Evolutionary conservation across 805 yeast genomes (phyloP).

Genomic region (Tetrapisispora arboricola): DNA sequence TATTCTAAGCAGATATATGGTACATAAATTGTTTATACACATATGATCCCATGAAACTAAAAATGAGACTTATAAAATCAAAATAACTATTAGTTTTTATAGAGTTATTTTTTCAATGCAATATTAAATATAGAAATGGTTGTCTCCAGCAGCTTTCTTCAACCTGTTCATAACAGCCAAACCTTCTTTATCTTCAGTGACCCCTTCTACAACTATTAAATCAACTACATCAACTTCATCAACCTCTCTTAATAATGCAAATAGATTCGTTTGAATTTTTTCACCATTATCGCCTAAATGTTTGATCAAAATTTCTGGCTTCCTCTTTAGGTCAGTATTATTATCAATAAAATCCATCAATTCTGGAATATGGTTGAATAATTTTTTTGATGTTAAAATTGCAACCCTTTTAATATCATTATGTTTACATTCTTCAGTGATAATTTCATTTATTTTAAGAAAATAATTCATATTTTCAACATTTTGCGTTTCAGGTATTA

Average conservation of each 20-base stretch:
- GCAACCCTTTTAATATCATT: slow-evolving; percentile 36
- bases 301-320: slow-evolving; percentile 11
- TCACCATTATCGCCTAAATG: slow-evolving; percentile 35
- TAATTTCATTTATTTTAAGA: slow-evolving; percentile 24
- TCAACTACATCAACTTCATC: slow-evolving; percentile 57
- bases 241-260: slow-evolving; percentile 60
- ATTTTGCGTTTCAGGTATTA: slow-evolving; percentile 35
- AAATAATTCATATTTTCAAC: slow-evolving; percentile 5
- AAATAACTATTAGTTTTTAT: too few species aligned
- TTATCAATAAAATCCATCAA: not conserved
- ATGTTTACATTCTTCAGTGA: slow-evolving; percentile 9
- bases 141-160: slow-evolving; percentile 12
- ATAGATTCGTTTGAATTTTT: slow-evolving; percentile 67
- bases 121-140: slow-evolving; percentile 2
- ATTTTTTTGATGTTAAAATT: slow-evolving; percentile 36
- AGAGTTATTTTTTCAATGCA: too few species aligned
- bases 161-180: slow-evolving; percentile 86
- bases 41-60: not conserved
- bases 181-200: slow-evolving; percentile 68
- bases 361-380: slow-evolving; percentile 2
- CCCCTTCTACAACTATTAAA: slow-evolving; percentile 74
- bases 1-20: not conserved
- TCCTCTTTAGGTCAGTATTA: not conserved
- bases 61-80: not conserved
- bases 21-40: not conserved